These are phyloP conservation scores for Dryas octopetala DNA, from an alignment of 306 rosid species.

Conservation along the genomic window DNA sequence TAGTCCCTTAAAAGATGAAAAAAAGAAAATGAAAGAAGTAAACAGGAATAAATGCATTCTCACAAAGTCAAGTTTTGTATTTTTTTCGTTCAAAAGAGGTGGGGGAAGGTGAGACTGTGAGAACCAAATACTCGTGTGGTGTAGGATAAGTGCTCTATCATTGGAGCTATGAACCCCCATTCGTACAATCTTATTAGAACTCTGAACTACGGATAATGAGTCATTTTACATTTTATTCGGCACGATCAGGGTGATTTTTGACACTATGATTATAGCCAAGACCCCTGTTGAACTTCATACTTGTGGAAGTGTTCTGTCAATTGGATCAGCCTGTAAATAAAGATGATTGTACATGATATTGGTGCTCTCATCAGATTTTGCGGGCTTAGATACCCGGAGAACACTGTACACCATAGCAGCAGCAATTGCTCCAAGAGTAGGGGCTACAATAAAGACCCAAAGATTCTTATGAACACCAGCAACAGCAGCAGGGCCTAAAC, in stretches of 20 bases:
- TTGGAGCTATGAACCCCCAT: not conserved
- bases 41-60: not conserved
- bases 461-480: slow-evolving; percentile 30
- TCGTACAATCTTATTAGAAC: not conserved
- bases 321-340: slow-evolving; percentile 17
- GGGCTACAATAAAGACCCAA: slow-evolving; percentile 35
- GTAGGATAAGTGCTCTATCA: not conserved
- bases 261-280: not conserved
- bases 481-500: slow-evolving; percentile 48
- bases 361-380: slow-evolving; percentile 18
- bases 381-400: slow-evolving; percentile 28
- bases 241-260: not conserved
- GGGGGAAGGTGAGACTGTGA: too few relatives aligned
- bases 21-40: not conserved
- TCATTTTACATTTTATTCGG: not conserved
- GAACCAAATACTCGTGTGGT: too few relatives aligned
- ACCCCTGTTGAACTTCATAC: not conserved
- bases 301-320: not conserved
- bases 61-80: too few relatives aligned
- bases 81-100: not conserved
- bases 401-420: slow-evolving; percentile 36
- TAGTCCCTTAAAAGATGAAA: too few relatives aligned
- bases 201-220: not conserved
- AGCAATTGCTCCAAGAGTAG: slow-evolving; percentile 39
- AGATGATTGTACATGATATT: slow-evolving; percentile 13